phyloP scores from a whole-genome alignment of 352 stramenopile species.

The Globisporangium acanthophoron region DNA sequence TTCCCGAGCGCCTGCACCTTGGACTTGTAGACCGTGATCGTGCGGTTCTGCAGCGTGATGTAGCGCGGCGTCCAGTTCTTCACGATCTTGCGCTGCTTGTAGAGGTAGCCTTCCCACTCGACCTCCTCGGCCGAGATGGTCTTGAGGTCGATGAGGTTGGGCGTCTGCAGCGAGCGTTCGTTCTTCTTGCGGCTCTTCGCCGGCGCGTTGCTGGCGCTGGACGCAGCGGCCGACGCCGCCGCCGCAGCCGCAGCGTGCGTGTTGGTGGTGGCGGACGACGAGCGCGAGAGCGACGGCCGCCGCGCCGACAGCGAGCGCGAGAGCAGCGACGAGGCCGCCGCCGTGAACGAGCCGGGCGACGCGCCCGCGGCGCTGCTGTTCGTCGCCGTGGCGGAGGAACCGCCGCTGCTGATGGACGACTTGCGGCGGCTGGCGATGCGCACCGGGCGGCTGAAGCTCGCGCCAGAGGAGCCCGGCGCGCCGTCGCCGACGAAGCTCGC shows the following conservation, averaged over 20 bases:
- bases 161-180: conserved; percentile 30
- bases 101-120: conserved; percentile 87
- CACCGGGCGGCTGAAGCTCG: conserved; percentile 11
- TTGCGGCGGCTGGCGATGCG: conserved; percentile 36
- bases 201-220: background rate
- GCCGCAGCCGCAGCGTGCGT: conserved; percentile 10
- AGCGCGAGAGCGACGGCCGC: conserved; percentile 32
- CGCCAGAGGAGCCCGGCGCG: background rate
- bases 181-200: conserved; percentile 5
- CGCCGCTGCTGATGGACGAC: conserved; percentile 26
- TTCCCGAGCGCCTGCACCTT: conserved; percentile 83
- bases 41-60: conserved; percentile 81
- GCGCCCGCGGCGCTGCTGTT: conserved; percentile 16
- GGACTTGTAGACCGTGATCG: conserved; percentile 80
- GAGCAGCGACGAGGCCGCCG: conserved; percentile 13
- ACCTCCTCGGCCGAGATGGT: conserved; percentile 81
- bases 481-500: background rate
- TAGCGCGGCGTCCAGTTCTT: conserved; percentile 87
- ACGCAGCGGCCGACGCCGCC: conserved; percentile 1
- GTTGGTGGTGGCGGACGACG: conserved; percentile 18
- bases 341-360: conserved; percentile 15
- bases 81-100: conserved; percentile 88
- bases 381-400: conserved; percentile 23
- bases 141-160: conserved; percentile 85
- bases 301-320: conserved; percentile 19